Percentiles rank a stretch among this genome's conserved stretches.
Evolutionary conservation across 2,329 filamentous ascomycete species (phyloP).

Genomic region (Monosporascus sp.): DNA sequence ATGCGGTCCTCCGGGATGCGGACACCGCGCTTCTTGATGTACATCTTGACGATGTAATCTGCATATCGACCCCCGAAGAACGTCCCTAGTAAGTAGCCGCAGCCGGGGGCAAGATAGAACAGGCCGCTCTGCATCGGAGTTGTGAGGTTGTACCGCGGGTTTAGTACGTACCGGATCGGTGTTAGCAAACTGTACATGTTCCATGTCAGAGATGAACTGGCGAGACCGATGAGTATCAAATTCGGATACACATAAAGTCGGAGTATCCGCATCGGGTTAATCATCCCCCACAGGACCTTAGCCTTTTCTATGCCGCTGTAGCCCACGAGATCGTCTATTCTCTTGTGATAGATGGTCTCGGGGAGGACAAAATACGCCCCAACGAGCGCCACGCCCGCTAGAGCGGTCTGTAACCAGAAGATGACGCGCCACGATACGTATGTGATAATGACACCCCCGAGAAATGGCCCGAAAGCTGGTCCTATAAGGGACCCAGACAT

Average conservation of each 20-base stretch:
- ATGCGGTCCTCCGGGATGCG: conserved; percentile 67
- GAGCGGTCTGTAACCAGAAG: conserved; percentile 70
- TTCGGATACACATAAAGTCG: conserved; percentile 64
- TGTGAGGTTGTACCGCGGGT: conserved; percentile 61
- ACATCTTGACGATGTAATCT: conserved; percentile 33
- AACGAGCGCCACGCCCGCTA: conserved; percentile 54
- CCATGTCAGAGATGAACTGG: conserved; percentile 62
- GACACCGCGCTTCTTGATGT: conserved; percentile 38
- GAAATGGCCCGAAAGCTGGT: conserved; percentile 63
- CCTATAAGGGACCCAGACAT: conserved; percentile 66
- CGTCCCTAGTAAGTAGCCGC: conserved; percentile 59
- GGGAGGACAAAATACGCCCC: conserved; percentile 63
- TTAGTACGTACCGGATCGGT: conserved; percentile 61
- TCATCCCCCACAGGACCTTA: conserved; percentile 52
- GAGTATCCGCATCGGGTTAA: conserved; percentile 61
- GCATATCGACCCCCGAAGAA: conserved; percentile 54
- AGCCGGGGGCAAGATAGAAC: conserved; percentile 65
- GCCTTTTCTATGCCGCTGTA: conserved; percentile 44
- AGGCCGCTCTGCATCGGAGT: conserved; percentile 58
- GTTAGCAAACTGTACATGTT: conserved; percentile 61
- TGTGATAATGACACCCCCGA: conserved; percentile 73
- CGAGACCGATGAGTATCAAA: conserved; percentile 53
- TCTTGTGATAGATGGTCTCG: conserved; percentile 65
- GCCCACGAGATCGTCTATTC: conserved; percentile 55
- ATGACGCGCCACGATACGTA: conserved; percentile 68